phyloP scores from a whole-genome alignment of 2,329 filamentous ascomycete species.

The Neopestalotiopsis sp. region DNA sequence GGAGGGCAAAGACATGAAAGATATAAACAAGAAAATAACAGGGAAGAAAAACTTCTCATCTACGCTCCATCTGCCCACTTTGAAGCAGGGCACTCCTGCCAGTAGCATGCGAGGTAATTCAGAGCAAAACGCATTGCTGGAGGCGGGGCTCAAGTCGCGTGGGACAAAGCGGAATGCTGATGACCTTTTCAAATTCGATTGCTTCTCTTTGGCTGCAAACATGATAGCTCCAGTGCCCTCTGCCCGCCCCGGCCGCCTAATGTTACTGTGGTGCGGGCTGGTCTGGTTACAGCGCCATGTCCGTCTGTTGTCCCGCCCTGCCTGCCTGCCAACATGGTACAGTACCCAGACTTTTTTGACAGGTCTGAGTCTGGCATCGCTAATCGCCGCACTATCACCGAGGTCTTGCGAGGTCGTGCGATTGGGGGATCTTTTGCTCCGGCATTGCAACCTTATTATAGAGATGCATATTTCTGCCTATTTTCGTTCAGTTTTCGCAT shows the following conservation, averaged over 20 bases:
- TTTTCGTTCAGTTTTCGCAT: background rate
- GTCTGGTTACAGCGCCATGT: background rate
- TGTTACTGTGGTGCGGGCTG: too few relatives aligned
- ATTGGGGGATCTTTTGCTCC: background rate
- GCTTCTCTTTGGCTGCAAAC: conserved; percentile 7
- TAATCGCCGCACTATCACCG: conserved; percentile 4
- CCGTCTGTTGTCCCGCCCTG: background rate
- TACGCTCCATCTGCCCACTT: background rate
- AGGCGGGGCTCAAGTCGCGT: background rate
- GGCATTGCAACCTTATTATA: background rate
- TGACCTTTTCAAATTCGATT: background rate
- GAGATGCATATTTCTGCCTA: background rate
- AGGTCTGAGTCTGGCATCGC: background rate
- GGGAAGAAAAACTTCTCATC: background rate
- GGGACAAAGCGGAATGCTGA: background rate
- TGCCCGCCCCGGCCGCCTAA: too few relatives aligned
- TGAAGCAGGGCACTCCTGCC: background rate
- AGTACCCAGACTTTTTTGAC: background rate
- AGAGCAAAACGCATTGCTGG: background rate
- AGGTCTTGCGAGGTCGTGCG: background rate
- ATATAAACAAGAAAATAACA: background rate
- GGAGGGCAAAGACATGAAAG: background rate
- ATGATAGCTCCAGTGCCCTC: background rate
- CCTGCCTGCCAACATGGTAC: background rate
- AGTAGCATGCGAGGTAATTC: conserved; percentile 1